phyloP scores from a whole-genome alignment of 371 early-diverging fungal species.

The Mucor saturninus region DNA sequence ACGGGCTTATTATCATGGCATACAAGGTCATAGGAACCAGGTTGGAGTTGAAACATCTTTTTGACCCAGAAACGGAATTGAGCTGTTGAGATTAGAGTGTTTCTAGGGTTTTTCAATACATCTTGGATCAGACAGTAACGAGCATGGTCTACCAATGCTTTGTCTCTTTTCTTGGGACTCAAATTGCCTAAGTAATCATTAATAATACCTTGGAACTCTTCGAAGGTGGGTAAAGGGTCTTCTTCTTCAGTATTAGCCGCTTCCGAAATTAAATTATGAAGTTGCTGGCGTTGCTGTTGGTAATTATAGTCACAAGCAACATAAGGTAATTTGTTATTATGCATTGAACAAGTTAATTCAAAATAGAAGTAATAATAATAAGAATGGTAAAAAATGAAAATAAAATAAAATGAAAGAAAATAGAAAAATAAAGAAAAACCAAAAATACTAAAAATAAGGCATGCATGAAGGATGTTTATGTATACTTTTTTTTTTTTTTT shows the following conservation, averaged over 20 bases:
- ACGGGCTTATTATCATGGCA: slow-evolving; percentile 48
- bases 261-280: slow-evolving; percentile 5
- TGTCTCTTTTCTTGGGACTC: slow-evolving; percentile 51
- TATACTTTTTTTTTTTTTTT: slow-evolving; percentile 4
- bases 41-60: slow-evolving; percentile 50
- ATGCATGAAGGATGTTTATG: slow-evolving; percentile 15
- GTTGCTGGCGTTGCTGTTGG: slow-evolving; percentile 9
- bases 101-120: slow-evolving; percentile 47
- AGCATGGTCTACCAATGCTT: slow-evolving; percentile 41
- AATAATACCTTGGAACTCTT: slow-evolving; percentile 22
- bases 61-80: slow-evolving; percentile 56
- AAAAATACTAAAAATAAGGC: slow-evolving; percentile 5
- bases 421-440: background rate
- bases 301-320: slow-evolving; percentile 6
- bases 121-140: slow-evolving; percentile 49
- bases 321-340: slow-evolving; percentile 6
- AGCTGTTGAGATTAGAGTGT: slow-evolving; percentile 50
- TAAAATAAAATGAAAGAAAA: background rate
- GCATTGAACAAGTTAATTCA: slow-evolving; percentile 4
- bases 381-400: background rate
- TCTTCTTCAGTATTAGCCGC: slow-evolving; percentile 13
- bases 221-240: slow-evolving; percentile 11
- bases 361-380: background rate
- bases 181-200: slow-evolving; percentile 41
- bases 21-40: slow-evolving; percentile 26